Percentiles rank a stretch among this genome's conserved stretches.
Conservation (phyloP, 441 rosid species). For the Gossypium gossypioides region DNA sequence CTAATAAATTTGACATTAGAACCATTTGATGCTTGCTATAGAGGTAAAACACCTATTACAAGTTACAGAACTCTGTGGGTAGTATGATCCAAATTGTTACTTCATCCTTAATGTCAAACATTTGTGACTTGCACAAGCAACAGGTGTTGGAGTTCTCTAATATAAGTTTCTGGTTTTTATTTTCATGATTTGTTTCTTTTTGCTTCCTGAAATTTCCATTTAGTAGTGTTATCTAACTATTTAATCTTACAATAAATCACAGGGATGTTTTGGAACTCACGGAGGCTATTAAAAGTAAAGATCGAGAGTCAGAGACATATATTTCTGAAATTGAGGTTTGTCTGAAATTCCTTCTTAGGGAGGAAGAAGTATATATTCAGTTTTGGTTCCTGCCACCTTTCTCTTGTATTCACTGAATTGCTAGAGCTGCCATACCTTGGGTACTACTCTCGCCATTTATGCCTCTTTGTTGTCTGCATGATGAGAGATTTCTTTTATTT, state of each 20-base stretch:
- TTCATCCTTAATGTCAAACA: neutral
- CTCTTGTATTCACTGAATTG: neutral
- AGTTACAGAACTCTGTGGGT: neutral
- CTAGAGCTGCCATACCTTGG: neutral
- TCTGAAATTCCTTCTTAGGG: conserved; percentile 6
- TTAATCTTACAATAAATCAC: conserved; percentile 13
- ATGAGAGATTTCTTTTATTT: neutral
- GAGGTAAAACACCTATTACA: neutral
- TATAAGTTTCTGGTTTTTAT: neutral
- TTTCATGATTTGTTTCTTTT: neutral
- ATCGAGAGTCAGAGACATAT: conserved; percentile 74
- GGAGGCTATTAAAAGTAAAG: conserved; percentile 79
- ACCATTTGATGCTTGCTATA: neutral
- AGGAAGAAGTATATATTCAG: neutral
- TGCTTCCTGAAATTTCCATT: neutral
- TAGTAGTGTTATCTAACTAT: conserved; percentile 5
- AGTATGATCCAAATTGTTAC: neutral
- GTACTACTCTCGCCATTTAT: neutral
- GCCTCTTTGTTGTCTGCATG: neutral
- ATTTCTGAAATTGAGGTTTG: conserved; percentile 88
- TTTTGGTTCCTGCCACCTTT: conserved; percentile 9
- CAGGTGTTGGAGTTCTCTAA: neutral
- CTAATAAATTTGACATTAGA: neutral
- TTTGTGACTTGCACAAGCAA: neutral
- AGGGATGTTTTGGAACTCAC: conserved; percentile 72